Base-by-base conservation (phyloP, 2,329 filamentous ascomycete species). In the Hypomyces perniciosus region DNA sequence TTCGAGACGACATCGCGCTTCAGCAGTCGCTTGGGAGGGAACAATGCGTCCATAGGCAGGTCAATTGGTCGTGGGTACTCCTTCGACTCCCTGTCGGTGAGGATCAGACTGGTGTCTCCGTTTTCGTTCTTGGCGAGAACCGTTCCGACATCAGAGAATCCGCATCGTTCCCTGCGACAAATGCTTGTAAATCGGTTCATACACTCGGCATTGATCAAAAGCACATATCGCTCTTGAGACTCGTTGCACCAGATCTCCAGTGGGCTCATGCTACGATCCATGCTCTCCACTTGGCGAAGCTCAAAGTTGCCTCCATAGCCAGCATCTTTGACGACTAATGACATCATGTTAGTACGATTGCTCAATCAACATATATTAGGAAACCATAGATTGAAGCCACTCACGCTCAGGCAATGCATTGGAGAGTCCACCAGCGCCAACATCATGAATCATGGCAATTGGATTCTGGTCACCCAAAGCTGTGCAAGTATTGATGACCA, bases 211-310 rank as follows among this genome's bases (percentile, higher is more conserved):
- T 91, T 90, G 55, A 99, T 83, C 7, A 95, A 84, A 61, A 99
- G 75, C 6, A 99, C 93, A 62, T 99, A 99, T 66, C 93, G 81
- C 70, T 99, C 93, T 66, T 99, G 93, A 0, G 93, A 90, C 68
- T 97, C 92, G 61, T 92, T 95, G 69, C 93, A 96, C 91, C 92
- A 97, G 43, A 99, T 96, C 66, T 97, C 89, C 52, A 99, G 80
- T 20, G 93, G 93, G 62, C 89, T 96, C 87, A 99, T 92, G 64
- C 89, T 86, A 57, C 78, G 83, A 68, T 97, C 93, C 2, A 89
- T 88, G 65, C 83, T 96, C 65, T 96, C 90, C 35, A 99, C 79
- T 63, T 97, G 89, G 56, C 93, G 84, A n/a, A 99, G 78, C 69
- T 99, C 92, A 58, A 99, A 97, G 42, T 83, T 85, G 46, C 91